A percentile compares a stretch with the other conserved stretches of the same genome.
Evolutionary conservation across 768 basidiomycete species (phyloP).

Genomic region (Tulasnella sp.): DNA sequence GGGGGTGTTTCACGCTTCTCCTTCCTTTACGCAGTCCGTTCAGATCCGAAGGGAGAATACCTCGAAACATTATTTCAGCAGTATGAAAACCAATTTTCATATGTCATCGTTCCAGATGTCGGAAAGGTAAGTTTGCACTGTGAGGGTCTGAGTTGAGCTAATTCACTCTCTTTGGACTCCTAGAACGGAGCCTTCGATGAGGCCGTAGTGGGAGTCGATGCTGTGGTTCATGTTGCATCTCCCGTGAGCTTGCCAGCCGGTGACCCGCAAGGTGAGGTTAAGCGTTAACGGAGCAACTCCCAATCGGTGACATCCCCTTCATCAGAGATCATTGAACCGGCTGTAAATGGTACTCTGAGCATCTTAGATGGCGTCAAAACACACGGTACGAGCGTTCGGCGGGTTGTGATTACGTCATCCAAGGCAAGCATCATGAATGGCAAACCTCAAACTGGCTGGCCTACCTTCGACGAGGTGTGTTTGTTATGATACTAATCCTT

Average conservation of each 20-base stretch:
- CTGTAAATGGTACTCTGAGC: constrained; percentile 45
- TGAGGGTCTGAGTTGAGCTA: constrained; percentile 28
- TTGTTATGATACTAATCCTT: neutral
- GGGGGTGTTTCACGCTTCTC: too few species aligned
- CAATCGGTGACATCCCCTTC: neutral
- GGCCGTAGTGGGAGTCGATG: constrained; percentile 49
- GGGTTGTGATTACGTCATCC: constrained; percentile 46
- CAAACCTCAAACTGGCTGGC: neutral
- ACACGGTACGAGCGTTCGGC: constrained; percentile 41
- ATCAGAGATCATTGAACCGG: constrained; percentile 46
- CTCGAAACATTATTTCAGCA: constrained; percentile 58
- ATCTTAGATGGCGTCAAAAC: constrained; percentile 43
- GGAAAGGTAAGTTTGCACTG: constrained; percentile 45
- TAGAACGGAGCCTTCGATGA: constrained; percentile 46
- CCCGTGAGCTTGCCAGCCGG: constrained; percentile 41
- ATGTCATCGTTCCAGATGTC: constrained; percentile 33
- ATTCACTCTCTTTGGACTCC: neutral
- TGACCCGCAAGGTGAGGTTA: constrained; percentile 36
- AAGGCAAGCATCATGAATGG: constrained; percentile 42
- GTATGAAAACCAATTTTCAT: constrained; percentile 28
- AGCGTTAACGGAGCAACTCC: too few species aligned
- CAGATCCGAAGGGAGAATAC: constrained; percentile 60
- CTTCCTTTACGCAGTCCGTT: constrained; percentile 54
- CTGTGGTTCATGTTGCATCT: constrained; percentile 43
- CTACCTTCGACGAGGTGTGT: constrained; percentile 23